These are phyloP conservation scores for Malassezia slooffiae DNA, from an alignment of 1,284 basidiomycete genomes.

Conservation along the genomic window DNA sequence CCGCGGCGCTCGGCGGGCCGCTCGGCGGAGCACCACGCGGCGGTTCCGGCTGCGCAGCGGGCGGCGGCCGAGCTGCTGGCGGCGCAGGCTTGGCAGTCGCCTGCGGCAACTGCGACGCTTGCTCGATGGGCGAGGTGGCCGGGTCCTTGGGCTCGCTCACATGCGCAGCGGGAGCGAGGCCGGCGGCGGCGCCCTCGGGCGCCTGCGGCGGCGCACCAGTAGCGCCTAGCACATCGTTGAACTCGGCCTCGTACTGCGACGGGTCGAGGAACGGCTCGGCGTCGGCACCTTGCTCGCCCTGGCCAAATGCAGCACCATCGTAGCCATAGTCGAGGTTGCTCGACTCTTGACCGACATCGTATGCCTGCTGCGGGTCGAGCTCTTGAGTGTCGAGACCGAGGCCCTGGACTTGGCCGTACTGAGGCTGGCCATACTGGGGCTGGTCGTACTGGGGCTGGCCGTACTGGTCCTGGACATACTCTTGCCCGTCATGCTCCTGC, in stretches of 20 bases:
- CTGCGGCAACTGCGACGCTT: too few relatives aligned
- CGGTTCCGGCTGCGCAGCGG: too few relatives aligned
- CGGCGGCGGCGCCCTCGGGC: background rate
- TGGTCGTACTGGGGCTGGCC: background rate
- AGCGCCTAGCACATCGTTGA: constrained; percentile 3
- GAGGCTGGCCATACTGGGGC: background rate
- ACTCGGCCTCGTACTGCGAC: constrained; percentile 13
- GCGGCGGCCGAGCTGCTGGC: background rate
- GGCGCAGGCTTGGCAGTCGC: background rate
- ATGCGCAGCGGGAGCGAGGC: constrained; percentile 1
- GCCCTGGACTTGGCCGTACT: background rate
- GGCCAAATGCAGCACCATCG: background rate
- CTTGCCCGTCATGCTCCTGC: constrained; percentile 1
- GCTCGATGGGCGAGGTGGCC: too few relatives aligned
- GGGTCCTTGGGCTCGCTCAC: background rate
- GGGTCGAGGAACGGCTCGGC: constrained; percentile 13
- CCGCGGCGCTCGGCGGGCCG: too few relatives aligned
- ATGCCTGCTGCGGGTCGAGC: background rate
- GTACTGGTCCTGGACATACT: constrained; percentile 1
- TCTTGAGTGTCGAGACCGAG: too few relatives aligned
- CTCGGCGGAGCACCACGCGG: too few relatives aligned
- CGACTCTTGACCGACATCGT: background rate
- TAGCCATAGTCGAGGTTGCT: background rate
- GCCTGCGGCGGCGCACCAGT: background rate
- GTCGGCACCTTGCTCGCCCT: too few relatives aligned